Evolutionary conservation across 495 filamentous ascomycete genomes (phyloP).

Genomic region (Antarctomyces pellizariae): DNA sequence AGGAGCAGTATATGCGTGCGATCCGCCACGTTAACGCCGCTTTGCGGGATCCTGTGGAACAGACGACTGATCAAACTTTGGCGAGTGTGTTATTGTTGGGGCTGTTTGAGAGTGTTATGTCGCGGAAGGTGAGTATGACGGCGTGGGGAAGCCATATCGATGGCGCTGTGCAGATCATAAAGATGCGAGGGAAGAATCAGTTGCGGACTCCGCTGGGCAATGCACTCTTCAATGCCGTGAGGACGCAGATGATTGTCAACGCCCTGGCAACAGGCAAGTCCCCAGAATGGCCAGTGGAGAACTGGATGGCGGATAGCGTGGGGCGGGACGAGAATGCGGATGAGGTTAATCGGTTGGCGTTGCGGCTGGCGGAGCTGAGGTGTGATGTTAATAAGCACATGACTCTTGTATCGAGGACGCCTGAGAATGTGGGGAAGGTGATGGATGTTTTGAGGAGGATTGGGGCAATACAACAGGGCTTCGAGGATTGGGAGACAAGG

Average conservation of each 20-base stretch:
- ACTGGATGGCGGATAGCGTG: slow-evolving; percentile 23
- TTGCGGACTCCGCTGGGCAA: slow-evolving; percentile 22
- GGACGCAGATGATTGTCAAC: slow-evolving; percentile 27
- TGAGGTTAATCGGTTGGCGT: slow-evolving; percentile 19
- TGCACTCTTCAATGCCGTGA: slow-evolving; percentile 25
- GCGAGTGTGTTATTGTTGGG: slow-evolving; percentile 36
- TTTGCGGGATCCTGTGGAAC: slow-evolving; percentile 22
- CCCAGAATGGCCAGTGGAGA: slow-evolving; percentile 23
- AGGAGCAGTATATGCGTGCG: slow-evolving; percentile 23
- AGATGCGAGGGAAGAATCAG: slow-evolving; percentile 26
- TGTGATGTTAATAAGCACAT: slow-evolving; percentile 20
- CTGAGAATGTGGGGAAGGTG: slow-evolving; percentile 18
- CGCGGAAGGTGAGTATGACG: slow-evolving; percentile 19
- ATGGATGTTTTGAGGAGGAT: slow-evolving; percentile 18
- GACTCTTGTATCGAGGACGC: slow-evolving; percentile 13
- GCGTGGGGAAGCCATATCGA: slow-evolving; percentile 30
- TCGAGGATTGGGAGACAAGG: slow-evolving; percentile 18
- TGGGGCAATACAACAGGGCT: slow-evolving; percentile 19
- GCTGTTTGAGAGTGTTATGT: slow-evolving; percentile 34
- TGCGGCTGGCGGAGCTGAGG: slow-evolving; percentile 22
- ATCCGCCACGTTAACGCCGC: slow-evolving; percentile 28
- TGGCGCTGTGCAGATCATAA: slow-evolving; percentile 28
- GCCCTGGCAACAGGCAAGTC: slow-evolving; percentile 20
- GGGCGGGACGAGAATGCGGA: slow-evolving; percentile 18
- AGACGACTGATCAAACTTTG: slow-evolving; percentile 29